Evolutionary conservation across 2,329 filamentous ascomycete genomes (phyloP).

Genomic region (Penicillium carneum): DNA sequence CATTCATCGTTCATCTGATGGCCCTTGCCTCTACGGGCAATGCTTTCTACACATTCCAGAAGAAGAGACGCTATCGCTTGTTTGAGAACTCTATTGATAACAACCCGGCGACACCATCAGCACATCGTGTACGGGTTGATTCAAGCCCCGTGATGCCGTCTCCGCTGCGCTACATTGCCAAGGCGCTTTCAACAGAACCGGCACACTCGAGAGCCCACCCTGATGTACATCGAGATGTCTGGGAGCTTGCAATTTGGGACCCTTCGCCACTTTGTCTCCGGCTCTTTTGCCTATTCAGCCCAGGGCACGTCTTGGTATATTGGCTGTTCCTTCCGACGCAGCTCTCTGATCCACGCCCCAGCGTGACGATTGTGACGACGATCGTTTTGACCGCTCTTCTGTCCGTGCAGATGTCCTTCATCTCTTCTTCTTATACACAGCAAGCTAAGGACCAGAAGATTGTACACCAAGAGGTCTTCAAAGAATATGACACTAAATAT

Average conservation of each 20-base stretch:
- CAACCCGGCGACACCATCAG: constrained; percentile 79
- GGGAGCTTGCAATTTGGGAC: constrained; percentile 94
- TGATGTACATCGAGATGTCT: constrained; percentile 78
- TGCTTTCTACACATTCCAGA: constrained; percentile 79
- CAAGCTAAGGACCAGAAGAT: constrained; percentile 84
- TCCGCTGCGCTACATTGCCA: constrained; percentile 76
- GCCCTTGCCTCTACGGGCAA: constrained; percentile 74
- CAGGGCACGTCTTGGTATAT: constrained; percentile 90
- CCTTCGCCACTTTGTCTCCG: constrained; percentile 82
- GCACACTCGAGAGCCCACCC: constrained; percentile 87
- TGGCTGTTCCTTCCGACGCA: constrained; percentile 83
- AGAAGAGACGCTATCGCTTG: constrained; percentile 84
- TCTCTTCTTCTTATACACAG: constrained; percentile 78
- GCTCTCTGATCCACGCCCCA: constrained; percentile 78
- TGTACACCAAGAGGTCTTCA: constrained; percentile 88
- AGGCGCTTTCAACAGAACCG: constrained; percentile 70
- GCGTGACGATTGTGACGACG: constrained; percentile 82
- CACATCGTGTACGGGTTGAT: constrained; percentile 84
- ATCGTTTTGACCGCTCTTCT: constrained; percentile 77
- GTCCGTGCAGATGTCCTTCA: constrained; percentile 75
- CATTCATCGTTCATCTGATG: constrained; percentile 74
- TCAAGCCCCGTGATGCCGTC: constrained; percentile 80
- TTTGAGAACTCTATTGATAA: constrained; percentile 86
- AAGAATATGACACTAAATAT: constrained; percentile 95
- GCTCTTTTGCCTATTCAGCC: constrained; percentile 89